Evolutionary conservation across 306 rosid genomes (phyloP).

Genomic region (Malus orientalis): DNA sequence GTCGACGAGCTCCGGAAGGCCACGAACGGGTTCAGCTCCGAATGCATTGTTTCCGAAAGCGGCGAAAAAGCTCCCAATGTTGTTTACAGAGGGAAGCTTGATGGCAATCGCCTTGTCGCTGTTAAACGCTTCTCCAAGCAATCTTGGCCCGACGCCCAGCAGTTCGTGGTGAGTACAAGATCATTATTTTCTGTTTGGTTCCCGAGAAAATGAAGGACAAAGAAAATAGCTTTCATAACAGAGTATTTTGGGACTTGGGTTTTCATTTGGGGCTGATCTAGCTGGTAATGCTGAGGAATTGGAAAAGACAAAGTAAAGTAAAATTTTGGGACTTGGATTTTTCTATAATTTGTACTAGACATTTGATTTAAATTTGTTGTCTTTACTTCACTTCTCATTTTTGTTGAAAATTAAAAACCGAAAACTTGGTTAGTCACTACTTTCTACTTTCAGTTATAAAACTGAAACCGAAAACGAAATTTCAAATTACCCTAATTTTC

Average conservation of each 20-base stretch:
- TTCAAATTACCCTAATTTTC: too few relatives aligned
- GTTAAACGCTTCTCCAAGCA: slow-evolving; percentile 67
- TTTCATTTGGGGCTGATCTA: background rate
- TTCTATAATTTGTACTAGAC: background rate
- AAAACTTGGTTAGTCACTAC: background rate
- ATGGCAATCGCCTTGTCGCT: slow-evolving; percentile 58
- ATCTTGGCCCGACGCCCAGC: slow-evolving; percentile 82
- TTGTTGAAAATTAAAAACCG: too few relatives aligned
- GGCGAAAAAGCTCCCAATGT: slow-evolving; percentile 83
- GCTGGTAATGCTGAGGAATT: background rate
- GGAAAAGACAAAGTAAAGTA: background rate
- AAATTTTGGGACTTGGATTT: background rate
- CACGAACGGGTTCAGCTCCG: slow-evolving; percentile 58
- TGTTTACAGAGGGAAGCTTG: slow-evolving; percentile 61
- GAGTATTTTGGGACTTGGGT: background rate
- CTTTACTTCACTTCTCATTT: too few relatives aligned
- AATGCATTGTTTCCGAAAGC: slow-evolving; percentile 62
- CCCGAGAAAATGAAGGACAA: slow-evolving; percentile 5
- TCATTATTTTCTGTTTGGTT: background rate
- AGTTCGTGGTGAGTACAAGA: slow-evolving; percentile 51
- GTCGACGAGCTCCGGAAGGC: slow-evolving; percentile 61
- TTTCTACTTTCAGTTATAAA: too few relatives aligned
- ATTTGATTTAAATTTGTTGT: background rate
- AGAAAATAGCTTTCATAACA: background rate
- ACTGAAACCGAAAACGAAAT: too few relatives aligned